Base-by-base conservation (phyloP, 176 grass and related monocot genomes). In the Tillandsia leiboldiana region DNA sequence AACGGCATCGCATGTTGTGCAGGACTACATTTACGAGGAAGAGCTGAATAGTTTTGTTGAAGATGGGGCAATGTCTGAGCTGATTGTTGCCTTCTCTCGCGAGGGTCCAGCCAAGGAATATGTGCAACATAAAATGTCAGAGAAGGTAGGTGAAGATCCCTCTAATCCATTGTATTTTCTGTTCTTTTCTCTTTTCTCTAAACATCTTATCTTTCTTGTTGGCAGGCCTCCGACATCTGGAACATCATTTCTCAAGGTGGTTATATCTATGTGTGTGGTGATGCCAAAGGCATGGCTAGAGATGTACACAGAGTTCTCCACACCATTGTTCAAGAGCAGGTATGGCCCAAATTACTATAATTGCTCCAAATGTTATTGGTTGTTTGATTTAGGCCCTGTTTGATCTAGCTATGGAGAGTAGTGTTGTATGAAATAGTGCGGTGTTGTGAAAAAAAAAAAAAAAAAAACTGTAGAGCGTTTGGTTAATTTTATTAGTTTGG, bases 1-100 rank as follows among this genome's bases (percentile, higher is more conserved):
- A 1, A 49, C 26, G 14, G 11, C 12, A 69, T 13, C 71, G 8
- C 74, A 9, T 65, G 68, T 77, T 54, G 51, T 83, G 65, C 74
- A 92, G 93, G 93, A 97, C 61, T 97, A 85, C 63, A 97, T 97
- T 42, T 97, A 97, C 66, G 86, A 97, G 85, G 89, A 97, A 5
- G 93, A 90, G 73, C 27, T 97, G 77, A 85, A 83, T 33, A 87
- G 77, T 64, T 97, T 97, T 69, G 29, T 92, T 54, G 42, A 85
- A 53, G 79, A 84, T 48, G 89, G 84, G 1, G 82, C 77, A 17
- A 80, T 97, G 51, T 90, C 86, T 12, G 84, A 97, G 72, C 74
- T 97, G 20, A 78, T 97, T 57, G 67, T 92, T 71, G 86, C 89
- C 57, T 97, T 92, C 87, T 97, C 93, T 49, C 86, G 89, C 9